These are phyloP conservation scores for Backusella morwellensis DNA, from an alignment of 192 early-diverging fungal species.

Conservation along the genomic window DNA sequence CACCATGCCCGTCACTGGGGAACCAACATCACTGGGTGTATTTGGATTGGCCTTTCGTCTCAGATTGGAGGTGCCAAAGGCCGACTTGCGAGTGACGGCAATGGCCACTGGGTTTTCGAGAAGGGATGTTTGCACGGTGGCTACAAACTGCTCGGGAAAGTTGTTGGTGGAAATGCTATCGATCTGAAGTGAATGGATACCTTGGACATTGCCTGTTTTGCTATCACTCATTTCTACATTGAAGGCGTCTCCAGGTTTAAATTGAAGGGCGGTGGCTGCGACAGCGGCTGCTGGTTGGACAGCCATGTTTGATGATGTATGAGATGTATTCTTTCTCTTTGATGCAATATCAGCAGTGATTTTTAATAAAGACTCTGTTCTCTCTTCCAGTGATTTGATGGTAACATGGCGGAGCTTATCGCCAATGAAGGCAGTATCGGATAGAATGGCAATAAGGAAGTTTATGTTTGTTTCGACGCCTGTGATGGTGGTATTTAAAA, in stretches of 20 bases:
- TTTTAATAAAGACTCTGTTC: conserved; percentile 4
- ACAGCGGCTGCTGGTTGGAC: neutral
- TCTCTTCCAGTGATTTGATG: conserved; percentile 75
- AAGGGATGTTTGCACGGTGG: conserved; percentile 4
- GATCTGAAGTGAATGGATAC: conserved; percentile 16
- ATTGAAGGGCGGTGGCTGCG: conserved; percentile 15
- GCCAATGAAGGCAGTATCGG: conserved; percentile 72
- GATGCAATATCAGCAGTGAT: neutral
- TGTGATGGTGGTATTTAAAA: conserved; percentile 45
- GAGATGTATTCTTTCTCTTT: neutral
- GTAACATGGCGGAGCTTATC: conserved; percentile 63
- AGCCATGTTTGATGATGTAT: no score
- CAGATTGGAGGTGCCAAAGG: conserved; percentile 7
- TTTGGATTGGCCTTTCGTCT: conserved; percentile 20
- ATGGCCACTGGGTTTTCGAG: neutral
- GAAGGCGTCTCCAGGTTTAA: conserved; percentile 33
- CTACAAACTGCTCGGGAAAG: conserved; percentile 27
- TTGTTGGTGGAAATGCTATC: conserved; percentile 25
- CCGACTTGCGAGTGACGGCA: conserved; percentile 19
- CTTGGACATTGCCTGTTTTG: neutral
- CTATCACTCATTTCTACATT: conserved; percentile 13
- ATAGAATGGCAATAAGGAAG: conserved; percentile 75
- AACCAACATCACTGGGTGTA: conserved; percentile 14
- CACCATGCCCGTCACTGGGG: conserved; percentile 32
- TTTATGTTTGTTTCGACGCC: conserved; percentile 91